Percentiles rank a stretch among this genome's conserved stretches.
These are phyloP conservation scores for Mucor indicus DNA, from an alignment of 371 early-diverging fungal genomes.

Conservation along the genomic window DNA sequence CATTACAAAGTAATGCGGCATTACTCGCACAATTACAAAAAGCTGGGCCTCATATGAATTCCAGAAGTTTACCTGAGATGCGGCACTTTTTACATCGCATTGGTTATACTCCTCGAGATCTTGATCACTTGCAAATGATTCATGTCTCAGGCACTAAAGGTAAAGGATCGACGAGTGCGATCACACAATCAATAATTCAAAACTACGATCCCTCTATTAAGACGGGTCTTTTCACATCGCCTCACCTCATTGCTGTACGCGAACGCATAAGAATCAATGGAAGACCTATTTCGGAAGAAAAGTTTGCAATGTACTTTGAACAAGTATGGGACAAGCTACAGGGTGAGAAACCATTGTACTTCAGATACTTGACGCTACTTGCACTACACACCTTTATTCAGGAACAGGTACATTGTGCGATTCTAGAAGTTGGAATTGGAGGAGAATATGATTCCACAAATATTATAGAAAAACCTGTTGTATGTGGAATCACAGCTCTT, in stretches of 20 bases:
- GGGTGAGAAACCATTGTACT: constrained; percentile 64
- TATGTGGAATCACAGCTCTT: constrained; percentile 77
- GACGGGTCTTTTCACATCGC: constrained; percentile 88
- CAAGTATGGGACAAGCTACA: constrained; percentile 76
- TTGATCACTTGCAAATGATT: constrained; percentile 72
- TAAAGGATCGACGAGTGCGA: constrained; percentile 81
- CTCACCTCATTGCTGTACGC: constrained; percentile 88
- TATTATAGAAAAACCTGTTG: constrained; percentile 65
- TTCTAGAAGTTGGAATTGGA: constrained; percentile 84
- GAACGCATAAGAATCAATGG: constrained; percentile 95
- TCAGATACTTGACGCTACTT: constrained; percentile 85
- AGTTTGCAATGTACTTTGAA: constrained; percentile 86
- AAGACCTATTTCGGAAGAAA: constrained; percentile 64
- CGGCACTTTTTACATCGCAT: constrained; percentile 60
- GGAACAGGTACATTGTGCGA: constrained; percentile 76
- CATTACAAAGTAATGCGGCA: constrained; percentile 81
- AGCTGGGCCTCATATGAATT: constrained; percentile 69
- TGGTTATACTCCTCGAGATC: constrained; percentile 67
- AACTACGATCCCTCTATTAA: constrained; percentile 36
- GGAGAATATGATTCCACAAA: constrained; percentile 88
- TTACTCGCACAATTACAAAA: constrained; percentile 68
- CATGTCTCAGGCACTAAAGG: constrained; percentile 89
- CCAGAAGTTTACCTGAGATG: constrained; percentile 71
- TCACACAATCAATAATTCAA: constrained; percentile 66
- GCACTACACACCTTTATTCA: constrained; percentile 84